Conservation (phyloP, 2,329 filamentous ascomycete genomes). For the Xylariaceae sp. region DNA sequence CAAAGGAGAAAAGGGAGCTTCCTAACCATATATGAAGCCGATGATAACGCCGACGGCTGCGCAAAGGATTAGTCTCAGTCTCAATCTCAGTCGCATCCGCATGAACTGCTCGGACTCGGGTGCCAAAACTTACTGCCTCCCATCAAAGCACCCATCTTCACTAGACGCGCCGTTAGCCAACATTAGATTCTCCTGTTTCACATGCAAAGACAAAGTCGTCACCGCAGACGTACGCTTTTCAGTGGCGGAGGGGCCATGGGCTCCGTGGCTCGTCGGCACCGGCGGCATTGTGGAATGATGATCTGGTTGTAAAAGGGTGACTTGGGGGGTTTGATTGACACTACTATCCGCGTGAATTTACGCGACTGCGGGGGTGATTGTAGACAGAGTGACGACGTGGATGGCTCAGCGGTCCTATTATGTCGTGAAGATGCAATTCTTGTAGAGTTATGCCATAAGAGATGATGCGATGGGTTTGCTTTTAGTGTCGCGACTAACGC, state of each 20-base stretch:
- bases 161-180: slow-evolving; percentile 44
- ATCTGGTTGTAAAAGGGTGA: not conserved
- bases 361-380: not conserved
- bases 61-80: slow-evolving; percentile 8
- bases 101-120: not conserved
- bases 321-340: not conserved
- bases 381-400: not conserved
- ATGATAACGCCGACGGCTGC: slow-evolving; percentile 92
- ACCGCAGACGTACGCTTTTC: slow-evolving; percentile 56
- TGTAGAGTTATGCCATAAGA: not conserved
- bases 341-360: not conserved
- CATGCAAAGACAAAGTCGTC: not conserved
- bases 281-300: slow-evolving; percentile 43
- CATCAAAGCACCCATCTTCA: slow-evolving; percentile 99
- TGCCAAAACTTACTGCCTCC: slow-evolving; percentile 72
- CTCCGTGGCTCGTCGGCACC: slow-evolving; percentile 48
- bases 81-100: not conserved
- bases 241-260: slow-evolving; percentile 58
- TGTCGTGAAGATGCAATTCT: not conserved
- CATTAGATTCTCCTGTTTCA: slow-evolving; percentile 7
- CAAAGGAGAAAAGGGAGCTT: not conserved
- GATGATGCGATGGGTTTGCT: slow-evolving; percentile 12
- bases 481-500: not conserved
- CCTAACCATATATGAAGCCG: slow-evolving; percentile 89
- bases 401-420: not conserved